A percentile compares a stretch with the other conserved stretches of the same genome.
phyloP scores from a whole-genome alignment of 768 basidiomycete species.

The Rhodotorula toruloides region DNA sequence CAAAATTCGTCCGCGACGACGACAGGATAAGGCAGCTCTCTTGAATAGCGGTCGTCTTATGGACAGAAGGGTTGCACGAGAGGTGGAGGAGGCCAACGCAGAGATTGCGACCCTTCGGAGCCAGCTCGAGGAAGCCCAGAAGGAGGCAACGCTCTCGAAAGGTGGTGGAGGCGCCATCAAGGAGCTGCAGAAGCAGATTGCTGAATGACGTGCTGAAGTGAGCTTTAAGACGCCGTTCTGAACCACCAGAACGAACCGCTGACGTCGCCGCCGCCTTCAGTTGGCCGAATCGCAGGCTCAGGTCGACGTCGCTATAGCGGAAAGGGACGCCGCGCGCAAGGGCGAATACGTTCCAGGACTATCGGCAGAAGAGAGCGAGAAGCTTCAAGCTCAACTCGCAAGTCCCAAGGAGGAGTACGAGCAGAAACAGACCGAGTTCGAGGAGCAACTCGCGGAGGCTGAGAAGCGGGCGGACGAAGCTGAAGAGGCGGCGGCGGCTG shows the following conservation, averaged over 20 bases:
- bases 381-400: neutral
- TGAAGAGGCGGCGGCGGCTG: neutral
- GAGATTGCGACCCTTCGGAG: neutral
- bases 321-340: neutral
- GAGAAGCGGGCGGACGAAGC: neutral
- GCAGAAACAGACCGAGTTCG: neutral
- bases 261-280: neutral
- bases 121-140: neutral
- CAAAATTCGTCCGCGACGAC: too few species aligned
- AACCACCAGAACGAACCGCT: neutral
- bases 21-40: too few species aligned
- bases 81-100: neutral
- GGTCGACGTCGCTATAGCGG: neutral
- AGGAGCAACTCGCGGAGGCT: neutral
- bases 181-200: slow-evolving; percentile 3
- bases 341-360: neutral
- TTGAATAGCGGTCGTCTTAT: neutral
- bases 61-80: neutral
- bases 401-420: neutral
- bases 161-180: slow-evolving; percentile 1
- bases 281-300: neutral
- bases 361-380: neutral
- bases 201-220: neutral
- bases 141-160: neutral
- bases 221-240: neutral